These are phyloP conservation scores for Phytophthora litchii DNA, from an alignment of 352 stramenopile genomes.

Conservation along the genomic window DNA sequence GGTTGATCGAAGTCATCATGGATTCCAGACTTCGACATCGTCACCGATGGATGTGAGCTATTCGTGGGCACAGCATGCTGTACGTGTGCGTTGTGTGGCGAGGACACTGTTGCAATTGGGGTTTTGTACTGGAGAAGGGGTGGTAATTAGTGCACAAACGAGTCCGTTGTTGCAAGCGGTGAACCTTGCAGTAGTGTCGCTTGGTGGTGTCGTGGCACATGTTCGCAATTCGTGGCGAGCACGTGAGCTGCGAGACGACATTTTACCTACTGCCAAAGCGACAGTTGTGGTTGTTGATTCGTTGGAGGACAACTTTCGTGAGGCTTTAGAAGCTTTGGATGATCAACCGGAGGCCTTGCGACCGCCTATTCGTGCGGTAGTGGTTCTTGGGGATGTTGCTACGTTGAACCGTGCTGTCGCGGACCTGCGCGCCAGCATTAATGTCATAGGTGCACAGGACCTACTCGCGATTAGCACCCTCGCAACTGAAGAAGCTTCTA, in stretches of 20 bases:
- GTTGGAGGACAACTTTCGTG: conserved; percentile 52
- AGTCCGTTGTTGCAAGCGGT: conserved; percentile 58
- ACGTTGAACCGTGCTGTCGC: conserved; percentile 24
- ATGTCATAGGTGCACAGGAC: conserved; percentile 55
- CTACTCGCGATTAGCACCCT: conserved; percentile 37
- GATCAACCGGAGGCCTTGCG: conserved; percentile 30
- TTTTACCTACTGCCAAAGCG: conserved; percentile 60
- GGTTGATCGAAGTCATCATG: background rate
- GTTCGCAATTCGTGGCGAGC: conserved; percentile 59
- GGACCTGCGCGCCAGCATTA: conserved; percentile 39
- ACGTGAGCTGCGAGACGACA: conserved; percentile 51
- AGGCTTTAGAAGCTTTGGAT: conserved; percentile 32
- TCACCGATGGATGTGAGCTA: conserved; percentile 15
- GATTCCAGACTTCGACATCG: conserved; percentile 1
- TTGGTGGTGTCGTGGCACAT: conserved; percentile 66
- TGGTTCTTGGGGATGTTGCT: conserved; percentile 41
- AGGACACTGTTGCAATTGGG: conserved; percentile 58
- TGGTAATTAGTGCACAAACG: conserved; percentile 52
- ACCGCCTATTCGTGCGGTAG: conserved; percentile 44
- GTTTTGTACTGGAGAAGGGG: conserved; percentile 61
- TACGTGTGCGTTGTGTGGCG: conserved; percentile 41
- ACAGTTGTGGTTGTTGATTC: conserved; percentile 67
- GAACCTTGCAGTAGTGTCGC: conserved; percentile 60
- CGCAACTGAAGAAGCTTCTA: conserved; percentile 14
- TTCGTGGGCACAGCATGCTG: conserved; percentile 38